Evolutionary conservation across 768 basidiomycete genomes (phyloP).

Genomic region (Albatrellus ellisii): DNA sequence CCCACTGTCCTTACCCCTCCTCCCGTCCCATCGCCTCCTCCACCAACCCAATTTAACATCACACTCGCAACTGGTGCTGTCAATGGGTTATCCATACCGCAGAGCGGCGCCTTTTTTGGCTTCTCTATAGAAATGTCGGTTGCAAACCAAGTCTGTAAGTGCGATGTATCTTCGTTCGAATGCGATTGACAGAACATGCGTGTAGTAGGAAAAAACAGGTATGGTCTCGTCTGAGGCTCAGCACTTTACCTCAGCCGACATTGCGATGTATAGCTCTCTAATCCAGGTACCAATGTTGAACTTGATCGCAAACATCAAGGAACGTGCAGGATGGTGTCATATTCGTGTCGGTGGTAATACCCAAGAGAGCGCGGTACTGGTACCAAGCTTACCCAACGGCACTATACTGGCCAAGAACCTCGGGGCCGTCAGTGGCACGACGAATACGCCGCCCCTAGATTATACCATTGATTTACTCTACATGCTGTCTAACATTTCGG

Average conservation of each 20-base stretch:
- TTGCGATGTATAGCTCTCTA: conserved; percentile 27
- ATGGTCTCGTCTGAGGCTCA: conserved; percentile 11
- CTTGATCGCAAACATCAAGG: conserved; percentile 56
- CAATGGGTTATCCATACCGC: conserved; percentile 26
- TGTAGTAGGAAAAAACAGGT: conserved; percentile 43
- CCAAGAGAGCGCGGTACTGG: conserved; percentile 50
- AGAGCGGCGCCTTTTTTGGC: conserved; percentile 50
- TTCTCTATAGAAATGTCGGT: conserved; percentile 73
- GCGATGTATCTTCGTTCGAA: background rate
- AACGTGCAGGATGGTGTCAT: conserved; percentile 45
- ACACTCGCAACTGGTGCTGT: conserved; percentile 22
- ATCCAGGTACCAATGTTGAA: conserved; percentile 63
- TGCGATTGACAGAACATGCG: background rate
- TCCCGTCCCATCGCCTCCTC: conserved; percentile 26
- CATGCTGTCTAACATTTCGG: conserved; percentile 45
- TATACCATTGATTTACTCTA: conserved; percentile 57
- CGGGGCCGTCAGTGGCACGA: conserved; percentile 29
- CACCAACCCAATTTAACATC: conserved; percentile 31
- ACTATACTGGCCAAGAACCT: conserved; percentile 37
- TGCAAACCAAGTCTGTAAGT: conserved; percentile 49
- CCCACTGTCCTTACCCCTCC: conserved; percentile 36
- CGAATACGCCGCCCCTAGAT: conserved; percentile 52
- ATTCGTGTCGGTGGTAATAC: conserved; percentile 76
- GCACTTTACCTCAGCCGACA: background rate
- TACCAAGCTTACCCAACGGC: conserved; percentile 33